Base-by-base conservation (phyloP, 441 rosid species). In the Brassica balearica region DNA sequence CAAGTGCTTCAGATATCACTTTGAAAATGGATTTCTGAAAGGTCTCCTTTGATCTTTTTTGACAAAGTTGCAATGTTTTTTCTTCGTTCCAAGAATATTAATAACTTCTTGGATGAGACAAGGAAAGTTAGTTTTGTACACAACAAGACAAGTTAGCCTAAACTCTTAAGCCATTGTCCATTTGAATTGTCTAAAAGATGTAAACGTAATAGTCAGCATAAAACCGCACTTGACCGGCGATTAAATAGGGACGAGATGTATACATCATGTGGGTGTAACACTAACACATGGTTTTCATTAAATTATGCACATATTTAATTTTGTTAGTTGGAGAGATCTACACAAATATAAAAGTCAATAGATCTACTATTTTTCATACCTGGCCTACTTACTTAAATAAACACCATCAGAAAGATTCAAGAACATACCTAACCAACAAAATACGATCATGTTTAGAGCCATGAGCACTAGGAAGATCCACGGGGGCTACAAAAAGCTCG, bases 361-460 rank as follows among this genome's bases (percentile, higher is more conserved):
- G 74, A 68, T 79, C 70, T 68, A 73, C 55, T 48, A 34, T 23
- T 61, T 62, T 65, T 1, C 36, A 46, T 48, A 68, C 29, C 56
- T 74, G 67, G 20, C 55, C 62, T 53, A 74, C 66, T 72, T 72
- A 61, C 71, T 69, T 74, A 41, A 79, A 69, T 36, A 68, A 74
- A 74, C 41, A 79, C 36, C 69, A 72, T 27, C 76, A 73, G 75
- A 69, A 69, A 38, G 19, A 68, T 53, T 73, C 78, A 79, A 73
- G 25, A 73, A 61, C 74, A 73, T 60, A 78, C 77, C 77, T 65
- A 32, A 73, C 65, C n/a, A 8, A 22, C 4, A 41, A 3, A 17
- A 61, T 59, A 61, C 58, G 3, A 29, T 85, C 85, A 91, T 93
- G 97, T 84, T 93, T 36, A 83, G 97, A 87, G 89, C 97, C 70